A percentile compares a stretch with the other conserved stretches of the same genome.
These are phyloP conservation scores for Amphichorda felina DNA, from an alignment of 2,329 filamentous ascomycete species.

Conservation along the genomic window DNA sequence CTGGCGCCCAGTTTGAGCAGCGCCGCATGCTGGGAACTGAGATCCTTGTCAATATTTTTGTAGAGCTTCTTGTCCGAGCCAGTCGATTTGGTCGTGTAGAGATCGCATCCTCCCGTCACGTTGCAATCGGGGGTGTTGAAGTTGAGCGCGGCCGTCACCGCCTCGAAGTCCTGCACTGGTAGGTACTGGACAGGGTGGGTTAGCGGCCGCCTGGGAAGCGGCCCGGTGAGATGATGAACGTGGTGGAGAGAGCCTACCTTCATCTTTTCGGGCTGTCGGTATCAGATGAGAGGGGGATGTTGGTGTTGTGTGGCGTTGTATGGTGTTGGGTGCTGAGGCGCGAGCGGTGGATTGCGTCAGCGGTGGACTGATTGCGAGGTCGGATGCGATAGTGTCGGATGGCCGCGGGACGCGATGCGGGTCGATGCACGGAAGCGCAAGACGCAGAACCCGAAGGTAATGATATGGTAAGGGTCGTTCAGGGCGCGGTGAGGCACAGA, in stretches of 20 bases:
- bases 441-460: too few species aligned
- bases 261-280: slow-evolving; percentile 2
- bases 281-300: neutral
- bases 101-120: slow-evolving; percentile 85
- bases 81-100: slow-evolving; percentile 95
- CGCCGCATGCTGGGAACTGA: slow-evolving; percentile 85
- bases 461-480: too few species aligned
- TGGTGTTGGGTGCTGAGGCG: neutral
- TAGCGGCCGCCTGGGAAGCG: too few species aligned
- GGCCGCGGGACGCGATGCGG: neutral
- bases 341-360: neutral
- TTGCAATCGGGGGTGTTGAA: slow-evolving; percentile 91
- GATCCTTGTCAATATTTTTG: slow-evolving; percentile 83
- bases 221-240: too few species aligned
- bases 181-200: slow-evolving; percentile 54
- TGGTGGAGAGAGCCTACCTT: neutral
- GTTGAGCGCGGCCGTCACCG: slow-evolving; percentile 84
- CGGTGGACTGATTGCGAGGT: neutral
- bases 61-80: slow-evolving; percentile 95
- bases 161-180: slow-evolving; percentile 80
- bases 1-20: slow-evolving; percentile 77
- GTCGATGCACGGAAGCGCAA: neutral
- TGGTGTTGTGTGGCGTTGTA: too few species aligned
- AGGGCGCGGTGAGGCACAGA: too few species aligned
- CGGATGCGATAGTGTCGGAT: neutral